Evolutionary conservation across 179 eudicot species (phyloP), one percentile per base, ranked within the genome.

Genomic region (Beta lomatogona): DNA sequence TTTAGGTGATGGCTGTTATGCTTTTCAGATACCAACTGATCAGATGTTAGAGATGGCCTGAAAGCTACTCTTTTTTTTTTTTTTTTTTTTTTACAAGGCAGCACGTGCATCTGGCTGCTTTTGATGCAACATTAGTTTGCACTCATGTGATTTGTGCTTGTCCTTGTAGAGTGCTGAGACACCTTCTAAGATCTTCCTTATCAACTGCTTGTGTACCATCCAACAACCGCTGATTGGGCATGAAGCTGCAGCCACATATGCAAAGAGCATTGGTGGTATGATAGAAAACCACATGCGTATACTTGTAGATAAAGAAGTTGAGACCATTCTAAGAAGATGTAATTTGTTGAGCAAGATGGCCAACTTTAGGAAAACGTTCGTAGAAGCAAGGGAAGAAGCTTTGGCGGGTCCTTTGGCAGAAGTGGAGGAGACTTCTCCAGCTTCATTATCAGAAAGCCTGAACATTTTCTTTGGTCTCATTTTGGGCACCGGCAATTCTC

Each of bases 121-220:
- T 18, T 13, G 8, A 65, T 55, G 52, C 65, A 25, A 58, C 64
- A 53, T 58, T 58, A 57, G n/a, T 44, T 16, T 76, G 48, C 31
- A 28, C 28, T 70, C 31, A 63, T 55, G 22, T 78, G 21, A 63
- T 66, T 76, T 13, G 52, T 21, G 14, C 78, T 71, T 60, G 22
- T 81, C 48, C 28, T 19, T 78, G 88, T 97, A 96, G 99, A 87
- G 88, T 64, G 86, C 81, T 11, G 99, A 94, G 85, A 90, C 97
- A 48, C 93, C 94, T 18, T 88, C 99, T 12, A 94, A 89, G 87
- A 94, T 96, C 77, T 96, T 96, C 85, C 93, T 94, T 80, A 91
- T 96, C 89, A 94, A 96, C 89, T 94, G 97, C 86, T 85, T 96
- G 84, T 93, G 93, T 73, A 92, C 97, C 67, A 93, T 96, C 83